A percentile compares a stretch with the other conserved stretches of the same genome.
phyloP scores from a whole-genome alignment of 106 monocot genomes.

The Hemerocallis citrina region DNA sequence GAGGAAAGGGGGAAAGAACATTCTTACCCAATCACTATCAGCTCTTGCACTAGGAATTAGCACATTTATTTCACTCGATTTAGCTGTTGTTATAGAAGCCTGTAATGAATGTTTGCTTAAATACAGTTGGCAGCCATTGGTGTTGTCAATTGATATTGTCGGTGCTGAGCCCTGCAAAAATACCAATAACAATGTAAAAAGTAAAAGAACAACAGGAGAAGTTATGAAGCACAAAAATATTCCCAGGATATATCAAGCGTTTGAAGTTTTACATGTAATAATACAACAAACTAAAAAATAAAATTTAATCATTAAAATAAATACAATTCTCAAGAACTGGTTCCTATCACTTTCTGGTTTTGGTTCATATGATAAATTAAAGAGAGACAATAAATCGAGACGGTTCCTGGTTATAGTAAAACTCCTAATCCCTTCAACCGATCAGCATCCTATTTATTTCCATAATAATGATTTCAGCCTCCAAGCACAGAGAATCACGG shows the following conservation, averaged over 20 bases:
- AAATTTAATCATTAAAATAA: neutral
- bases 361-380: too few relatives aligned
- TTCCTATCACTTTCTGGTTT: too few relatives aligned
- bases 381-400: too few relatives aligned
- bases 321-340: neutral
- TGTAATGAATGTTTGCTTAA: conserved; percentile 59
- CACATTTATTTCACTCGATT: conserved; percentile 83
- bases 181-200: neutral
- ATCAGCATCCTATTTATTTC: too few relatives aligned
- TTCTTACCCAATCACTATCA: conserved; percentile 60
- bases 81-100: conserved; percentile 72
- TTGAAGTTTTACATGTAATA: neutral
- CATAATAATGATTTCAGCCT: neutral
- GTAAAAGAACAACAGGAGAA: neutral
- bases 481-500: neutral
- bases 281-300: neutral
- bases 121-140: conserved; percentile 71
- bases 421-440: too few relatives aligned
- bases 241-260: neutral
- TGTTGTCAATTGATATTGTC: conserved; percentile 82
- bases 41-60: conserved; percentile 49
- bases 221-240: too few relatives aligned
- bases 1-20: neutral
- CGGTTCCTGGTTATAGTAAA: too few relatives aligned
- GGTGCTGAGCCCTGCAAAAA: conserved; percentile 67